Evolutionary conservation across 2,329 filamentous ascomycete genomes (phyloP).

Genomic region (Pestalotiopsis sp.): DNA sequence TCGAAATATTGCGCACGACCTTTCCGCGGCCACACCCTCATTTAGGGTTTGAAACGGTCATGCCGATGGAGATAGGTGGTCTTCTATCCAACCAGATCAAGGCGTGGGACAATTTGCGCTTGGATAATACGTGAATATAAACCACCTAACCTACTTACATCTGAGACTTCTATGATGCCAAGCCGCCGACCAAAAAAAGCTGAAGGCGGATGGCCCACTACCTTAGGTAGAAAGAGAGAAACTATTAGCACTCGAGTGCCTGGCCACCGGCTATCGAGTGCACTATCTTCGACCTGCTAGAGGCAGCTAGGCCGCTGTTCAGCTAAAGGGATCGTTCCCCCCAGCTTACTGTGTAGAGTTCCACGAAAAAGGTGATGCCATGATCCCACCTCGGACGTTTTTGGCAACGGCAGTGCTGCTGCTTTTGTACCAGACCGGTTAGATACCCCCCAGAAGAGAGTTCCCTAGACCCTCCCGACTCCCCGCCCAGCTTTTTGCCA

Average conservation of each 20-base stretch:
- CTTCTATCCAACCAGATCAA: neutral
- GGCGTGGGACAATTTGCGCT: neutral
- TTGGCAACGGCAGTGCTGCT: neutral
- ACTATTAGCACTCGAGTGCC: neutral
- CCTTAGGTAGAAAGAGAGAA: neutral
- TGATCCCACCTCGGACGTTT: conserved; percentile 2
- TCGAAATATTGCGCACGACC: neutral
- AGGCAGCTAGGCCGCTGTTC: neutral
- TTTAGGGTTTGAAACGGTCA: neutral
- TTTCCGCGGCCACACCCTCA: neutral
- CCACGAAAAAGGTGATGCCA: conserved; percentile 6
- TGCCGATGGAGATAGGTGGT: neutral
- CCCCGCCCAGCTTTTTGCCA: neutral
- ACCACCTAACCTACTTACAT: neutral
- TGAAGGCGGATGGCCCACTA: neutral
- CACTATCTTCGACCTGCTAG: neutral
- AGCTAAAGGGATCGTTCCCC: neutral
- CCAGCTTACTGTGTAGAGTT: conserved; percentile 1
- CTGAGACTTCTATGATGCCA: neutral
- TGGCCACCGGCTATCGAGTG: neutral
- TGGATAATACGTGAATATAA: neutral
- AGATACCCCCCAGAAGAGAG: neutral
- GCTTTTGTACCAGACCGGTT: conserved; percentile 4
- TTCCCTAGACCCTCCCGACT: neutral
- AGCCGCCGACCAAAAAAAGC: neutral